phyloP scores from a whole-genome alignment of 2,329 filamentous ascomycete genomes.

The Calonectria crousiana region DNA sequence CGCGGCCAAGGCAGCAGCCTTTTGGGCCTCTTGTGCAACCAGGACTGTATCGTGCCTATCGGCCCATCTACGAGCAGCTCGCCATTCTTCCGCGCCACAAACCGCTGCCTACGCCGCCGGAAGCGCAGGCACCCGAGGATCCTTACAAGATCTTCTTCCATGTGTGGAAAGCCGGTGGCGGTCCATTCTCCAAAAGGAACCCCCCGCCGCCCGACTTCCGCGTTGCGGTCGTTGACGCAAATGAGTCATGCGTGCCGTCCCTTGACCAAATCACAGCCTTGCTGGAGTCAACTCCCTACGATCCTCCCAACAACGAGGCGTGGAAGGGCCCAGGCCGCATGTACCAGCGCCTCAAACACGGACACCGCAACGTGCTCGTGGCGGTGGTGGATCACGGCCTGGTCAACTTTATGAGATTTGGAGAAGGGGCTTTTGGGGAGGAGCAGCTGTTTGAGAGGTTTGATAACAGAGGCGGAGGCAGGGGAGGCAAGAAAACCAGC shows the following conservation, averaged over 20 bases:
- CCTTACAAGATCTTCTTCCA: constrained; percentile 83
- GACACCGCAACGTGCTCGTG: constrained; percentile 84
- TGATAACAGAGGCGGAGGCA: constrained; percentile 54
- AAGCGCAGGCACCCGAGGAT: constrained; percentile 48
- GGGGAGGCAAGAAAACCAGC: constrained; percentile 57
- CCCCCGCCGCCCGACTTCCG: constrained; percentile 86
- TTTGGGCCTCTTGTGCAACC: constrained; percentile 71
- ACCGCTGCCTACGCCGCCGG: constrained; percentile 53
- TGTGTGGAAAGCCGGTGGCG: constrained; percentile 77
- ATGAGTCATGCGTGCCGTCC: constrained; percentile 77
- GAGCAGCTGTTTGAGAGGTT: constrained; percentile 78
- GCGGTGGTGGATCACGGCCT: constrained; percentile 92
- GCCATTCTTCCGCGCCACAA: constrained; percentile 80
- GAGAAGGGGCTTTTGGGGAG: constrained; percentile 82
- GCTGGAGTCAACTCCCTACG: constrained; percentile 79
- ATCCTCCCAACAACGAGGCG: constrained; percentile 62
- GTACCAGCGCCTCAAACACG: constrained; percentile 86
- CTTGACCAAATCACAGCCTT: constrained; percentile 78
- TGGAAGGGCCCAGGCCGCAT: constrained; percentile 62
- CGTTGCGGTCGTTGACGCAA: constrained; percentile 84
- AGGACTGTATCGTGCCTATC: constrained; percentile 75
- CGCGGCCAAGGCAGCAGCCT: constrained; percentile 45
- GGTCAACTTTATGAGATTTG: constrained; percentile 86
- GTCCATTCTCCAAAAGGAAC: constrained; percentile 80
- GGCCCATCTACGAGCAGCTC: constrained; percentile 81